Evolutionary conservation across 352 stramenopile genomes (phyloP).

Genomic region (Globisporangium polare): DNA sequence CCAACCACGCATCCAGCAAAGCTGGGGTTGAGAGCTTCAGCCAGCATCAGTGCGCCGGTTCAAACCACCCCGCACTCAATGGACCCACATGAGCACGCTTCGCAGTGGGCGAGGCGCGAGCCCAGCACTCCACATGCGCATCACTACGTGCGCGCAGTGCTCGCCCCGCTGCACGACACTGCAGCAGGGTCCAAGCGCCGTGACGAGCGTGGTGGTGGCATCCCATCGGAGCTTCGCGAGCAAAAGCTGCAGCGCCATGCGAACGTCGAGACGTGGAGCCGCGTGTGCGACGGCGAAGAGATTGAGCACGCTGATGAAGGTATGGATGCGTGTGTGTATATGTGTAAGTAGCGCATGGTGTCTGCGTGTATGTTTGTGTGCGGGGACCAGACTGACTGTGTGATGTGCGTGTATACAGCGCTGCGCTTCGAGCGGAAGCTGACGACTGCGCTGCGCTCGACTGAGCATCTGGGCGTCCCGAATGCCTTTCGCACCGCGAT

Average conservation of each 20-base stretch:
- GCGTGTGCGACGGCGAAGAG: slow-evolving; percentile 22
- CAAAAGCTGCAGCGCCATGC: neutral
- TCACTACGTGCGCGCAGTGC: neutral
- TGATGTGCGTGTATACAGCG: slow-evolving; percentile 15
- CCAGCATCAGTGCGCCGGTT: neutral
- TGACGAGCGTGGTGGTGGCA: neutral
- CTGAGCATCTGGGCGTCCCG: slow-evolving; percentile 43
- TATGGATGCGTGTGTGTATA: slow-evolving; percentile 10
- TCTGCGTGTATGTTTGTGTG: neutral
- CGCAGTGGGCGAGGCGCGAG: neutral
- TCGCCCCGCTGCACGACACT: neutral
- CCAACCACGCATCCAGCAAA: too few species aligned
- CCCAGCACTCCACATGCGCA: neutral
- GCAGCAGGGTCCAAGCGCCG: neutral
- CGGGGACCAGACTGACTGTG: neutral
- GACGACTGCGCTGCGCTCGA: slow-evolving; percentile 40
- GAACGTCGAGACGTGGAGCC: slow-evolving; percentile 25
- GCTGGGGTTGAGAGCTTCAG: too few species aligned
- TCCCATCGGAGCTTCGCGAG: neutral
- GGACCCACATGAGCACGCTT: neutral
- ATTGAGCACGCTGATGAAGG: slow-evolving; percentile 8
- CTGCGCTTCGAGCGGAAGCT: slow-evolving; percentile 47
- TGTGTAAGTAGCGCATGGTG: neutral
- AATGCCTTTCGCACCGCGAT: slow-evolving; percentile 60
- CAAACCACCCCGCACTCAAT: neutral